These are phyloP conservation scores for Daldinia decipiens DNA, from an alignment of 495 filamentous ascomycete species.

Conservation along the genomic window DNA sequence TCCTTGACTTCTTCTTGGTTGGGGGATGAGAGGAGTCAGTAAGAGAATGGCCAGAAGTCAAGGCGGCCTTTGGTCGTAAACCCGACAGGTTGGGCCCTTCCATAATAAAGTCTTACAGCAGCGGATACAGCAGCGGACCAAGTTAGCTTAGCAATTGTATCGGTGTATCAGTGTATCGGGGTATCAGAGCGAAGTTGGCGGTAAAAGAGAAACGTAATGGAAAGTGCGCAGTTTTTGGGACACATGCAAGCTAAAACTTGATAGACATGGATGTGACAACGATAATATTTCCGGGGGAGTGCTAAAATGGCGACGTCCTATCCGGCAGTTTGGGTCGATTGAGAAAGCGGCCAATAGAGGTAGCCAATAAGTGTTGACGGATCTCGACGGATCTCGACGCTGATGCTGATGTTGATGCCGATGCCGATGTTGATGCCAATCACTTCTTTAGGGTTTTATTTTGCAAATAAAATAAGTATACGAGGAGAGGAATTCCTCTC, in stretches of 20 bases:
- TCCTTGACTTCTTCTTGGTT: conserved; percentile 63
- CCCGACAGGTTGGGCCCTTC: conserved; percentile 37
- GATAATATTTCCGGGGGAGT: conserved; percentile 28
- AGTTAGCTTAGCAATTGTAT: conserved; percentile 12
- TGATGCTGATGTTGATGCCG: background rate
- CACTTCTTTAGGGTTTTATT: background rate
- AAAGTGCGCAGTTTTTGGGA: conserved; percentile 30
- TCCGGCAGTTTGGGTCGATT: conserved; percentile 37
- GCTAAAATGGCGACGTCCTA: conserved; percentile 20
- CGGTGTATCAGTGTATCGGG: background rate
- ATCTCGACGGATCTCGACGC: background rate
- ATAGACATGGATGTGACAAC: conserved; percentile 33
- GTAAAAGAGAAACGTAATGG: conserved; percentile 38
- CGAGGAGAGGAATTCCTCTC: background rate
- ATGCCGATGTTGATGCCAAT: background rate
- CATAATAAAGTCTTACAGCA: conserved; percentile 35
- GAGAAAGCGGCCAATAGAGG: background rate
- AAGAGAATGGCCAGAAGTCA: conserved; percentile 29
- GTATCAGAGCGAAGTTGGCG: conserved; percentile 10
- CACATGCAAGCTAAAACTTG: conserved; percentile 34
- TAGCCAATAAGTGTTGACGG: conserved; percentile 24
- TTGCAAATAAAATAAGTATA: background rate
- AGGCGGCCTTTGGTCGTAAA: conserved; percentile 27
- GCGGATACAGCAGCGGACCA: conserved; percentile 11
- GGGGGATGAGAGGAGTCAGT: conserved; percentile 34